A percentile compares a stretch with the other conserved stretches of the same genome.
Conservation (phyloP, 257 asterid species). For the Solanum lignicaule region DNA sequence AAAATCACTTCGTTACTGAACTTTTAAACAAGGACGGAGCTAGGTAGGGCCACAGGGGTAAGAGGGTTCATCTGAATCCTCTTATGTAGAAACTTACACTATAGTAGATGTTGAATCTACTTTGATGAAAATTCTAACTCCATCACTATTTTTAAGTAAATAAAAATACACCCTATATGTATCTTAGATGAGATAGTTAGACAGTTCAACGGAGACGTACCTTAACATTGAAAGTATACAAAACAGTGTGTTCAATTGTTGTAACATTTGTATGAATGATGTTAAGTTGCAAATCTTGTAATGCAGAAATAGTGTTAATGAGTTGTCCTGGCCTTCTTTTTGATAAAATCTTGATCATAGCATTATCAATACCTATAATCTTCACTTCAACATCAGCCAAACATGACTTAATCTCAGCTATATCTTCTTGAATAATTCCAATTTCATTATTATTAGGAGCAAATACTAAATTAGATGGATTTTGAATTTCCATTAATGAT, state of each 20-base stretch:
- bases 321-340: constrained; percentile 75
- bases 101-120: neutral
- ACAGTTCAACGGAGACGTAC: constrained; percentile 9
- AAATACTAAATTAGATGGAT: constrained; percentile 18
- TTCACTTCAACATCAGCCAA: constrained; percentile 90
- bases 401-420: constrained; percentile 73
- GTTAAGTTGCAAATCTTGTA: constrained; percentile 80
- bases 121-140: neutral
- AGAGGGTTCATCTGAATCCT: neutral
- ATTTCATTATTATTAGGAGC: constrained; percentile 28
- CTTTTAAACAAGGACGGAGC: neutral
- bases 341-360: constrained; percentile 64
- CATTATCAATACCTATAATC: constrained; percentile 62
- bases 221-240: constrained; percentile 90
- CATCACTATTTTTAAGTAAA: neutral
- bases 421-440: constrained; percentile 45
- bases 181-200: neutral
- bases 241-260: constrained; percentile 87
- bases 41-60: neutral
- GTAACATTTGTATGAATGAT: constrained; percentile 86
- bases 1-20: neutral
- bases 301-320: constrained; percentile 68
- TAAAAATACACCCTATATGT: neutral
- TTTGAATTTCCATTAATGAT: constrained; percentile 8
- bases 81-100: neutral